Evolutionary conservation across 2,329 filamentous ascomycete species (phyloP), one percentile per base, ranked within the genome.

Genomic region (Paecilomyces sp.): DNA sequence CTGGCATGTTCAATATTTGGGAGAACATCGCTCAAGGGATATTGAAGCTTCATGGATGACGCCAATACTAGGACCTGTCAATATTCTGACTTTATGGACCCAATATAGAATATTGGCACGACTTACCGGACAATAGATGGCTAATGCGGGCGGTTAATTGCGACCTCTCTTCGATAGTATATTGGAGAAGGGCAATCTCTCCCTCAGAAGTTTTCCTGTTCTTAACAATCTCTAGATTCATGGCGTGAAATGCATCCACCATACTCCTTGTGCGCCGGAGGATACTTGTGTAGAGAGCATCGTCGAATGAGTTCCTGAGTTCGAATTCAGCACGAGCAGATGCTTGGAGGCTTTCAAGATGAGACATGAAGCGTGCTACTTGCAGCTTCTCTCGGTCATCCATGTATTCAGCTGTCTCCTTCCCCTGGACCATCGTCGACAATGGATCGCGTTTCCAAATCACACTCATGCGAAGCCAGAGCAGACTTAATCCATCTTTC

Each of bases 371-470:
- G 60, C 89, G 86, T 69, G 96, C 92, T 58, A 99, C 83, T 51
- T 92, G 89, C 3, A 89, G 85, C 71, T 96, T 92, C 74, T 97
- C 94, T 36, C 88, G 85, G n/a, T 92, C 84, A 63, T 88, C 88
- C 83, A 97, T 92, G 72, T 96, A 97, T 5, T 86, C 85, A 58
- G 79, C 70, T 36, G 82, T 76, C 3, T 84, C 79, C n/a, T 66
- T 63, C 61, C 81, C 85, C 54, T 86, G 81, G 0, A 87, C 78
- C 58, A 96, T 82, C 6, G 88, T 85, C 3, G 89, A 88, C 25
- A 99, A 79, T 0, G 94, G 94, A 8, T 95, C 93, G 53, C 92
- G 86, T 76, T 93, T 96, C 94, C 94, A 99, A 64, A 97, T 92
- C 34, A 99, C 82, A 15, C 92, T 91, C 86, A 99, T 92, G 60